Conservation (phyloP, 192 early-diverging fungal species). For the Podila verticillata region DNA sequence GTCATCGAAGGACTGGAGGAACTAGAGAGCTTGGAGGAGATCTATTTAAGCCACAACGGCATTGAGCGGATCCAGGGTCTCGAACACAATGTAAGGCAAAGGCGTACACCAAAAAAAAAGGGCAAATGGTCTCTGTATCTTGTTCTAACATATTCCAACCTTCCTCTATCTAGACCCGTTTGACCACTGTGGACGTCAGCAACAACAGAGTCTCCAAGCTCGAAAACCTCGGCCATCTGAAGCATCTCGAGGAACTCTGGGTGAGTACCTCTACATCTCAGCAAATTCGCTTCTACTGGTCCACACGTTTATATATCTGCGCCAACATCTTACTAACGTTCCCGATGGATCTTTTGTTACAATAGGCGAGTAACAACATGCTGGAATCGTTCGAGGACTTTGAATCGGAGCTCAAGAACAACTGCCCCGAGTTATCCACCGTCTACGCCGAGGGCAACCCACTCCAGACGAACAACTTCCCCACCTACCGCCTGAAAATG, state of each 20-base stretch:
- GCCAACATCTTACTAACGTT: too few species aligned
- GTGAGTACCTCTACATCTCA: slow-evolving; percentile 47
- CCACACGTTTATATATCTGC: too few species aligned
- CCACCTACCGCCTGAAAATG: slow-evolving; percentile 89
- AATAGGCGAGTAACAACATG: slow-evolving; percentile 77
- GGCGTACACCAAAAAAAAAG: not conserved
- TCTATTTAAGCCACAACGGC: slow-evolving; percentile 94
- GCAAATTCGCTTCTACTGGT: too few species aligned
- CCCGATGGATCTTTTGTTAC: not conserved
- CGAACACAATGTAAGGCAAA: slow-evolving; percentile 71
- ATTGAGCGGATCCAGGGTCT: slow-evolving; percentile 81
- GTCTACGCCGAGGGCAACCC: slow-evolving; percentile 98
- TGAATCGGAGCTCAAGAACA: slow-evolving; percentile 68
- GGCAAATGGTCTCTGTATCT: not conserved
- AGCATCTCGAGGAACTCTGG: slow-evolving; percentile 89
- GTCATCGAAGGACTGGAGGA: slow-evolving; percentile 79
- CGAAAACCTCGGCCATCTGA: slow-evolving; percentile 76
- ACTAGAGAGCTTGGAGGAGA: slow-evolving; percentile 79
- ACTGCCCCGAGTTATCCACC: slow-evolving; percentile 73
- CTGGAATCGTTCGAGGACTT: slow-evolving; percentile 83
- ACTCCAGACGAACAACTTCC: slow-evolving; percentile 75
- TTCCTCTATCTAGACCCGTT: slow-evolving; percentile 48
- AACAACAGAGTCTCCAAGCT: slow-evolving; percentile 82
- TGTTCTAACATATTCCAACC: not conserved
- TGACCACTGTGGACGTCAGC: slow-evolving; percentile 87